phyloP scores from a whole-genome alignment of 768 basidiomycete genomes.

The Termitomyces sp. region DNA sequence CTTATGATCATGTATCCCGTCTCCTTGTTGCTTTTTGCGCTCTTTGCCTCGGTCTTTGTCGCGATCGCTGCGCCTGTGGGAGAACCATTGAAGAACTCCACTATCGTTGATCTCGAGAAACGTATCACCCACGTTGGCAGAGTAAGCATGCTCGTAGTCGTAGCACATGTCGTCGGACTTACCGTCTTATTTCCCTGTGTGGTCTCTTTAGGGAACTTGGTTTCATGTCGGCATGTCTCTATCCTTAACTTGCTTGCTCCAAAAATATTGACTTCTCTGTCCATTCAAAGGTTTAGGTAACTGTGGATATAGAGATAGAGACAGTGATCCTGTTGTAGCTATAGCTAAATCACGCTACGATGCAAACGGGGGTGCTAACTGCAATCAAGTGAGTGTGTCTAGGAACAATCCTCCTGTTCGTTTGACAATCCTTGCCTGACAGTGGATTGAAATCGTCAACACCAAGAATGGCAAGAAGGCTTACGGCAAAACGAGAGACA shows the following conservation, averaged over 20 bases:
- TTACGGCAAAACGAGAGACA: slow-evolving; percentile 48
- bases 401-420: neutral
- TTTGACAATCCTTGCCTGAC: slow-evolving; percentile 8
- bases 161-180: neutral
- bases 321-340: slow-evolving; percentile 55
- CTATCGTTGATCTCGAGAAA: slow-evolving; percentile 33
- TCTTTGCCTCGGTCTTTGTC: slow-evolving; percentile 37
- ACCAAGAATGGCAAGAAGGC: slow-evolving; percentile 43
- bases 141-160: slow-evolving; percentile 31
- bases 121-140: slow-evolving; percentile 49
- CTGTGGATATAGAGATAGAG: slow-evolving; percentile 48
- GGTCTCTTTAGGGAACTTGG: slow-evolving; percentile 54
- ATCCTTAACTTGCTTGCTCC: neutral
- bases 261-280: slow-evolving; percentile 9
- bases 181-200: neutral
- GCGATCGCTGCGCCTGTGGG: slow-evolving; percentile 42
- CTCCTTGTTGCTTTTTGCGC: slow-evolving; percentile 25
- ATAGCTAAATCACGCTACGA: slow-evolving; percentile 51
- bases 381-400: slow-evolving; percentile 47
- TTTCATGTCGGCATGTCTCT: slow-evolving; percentile 41
- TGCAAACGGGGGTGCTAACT: slow-evolving; percentile 44
- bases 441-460: slow-evolving; percentile 62
- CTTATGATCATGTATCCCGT: slow-evolving; percentile 31
- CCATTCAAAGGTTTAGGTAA: slow-evolving; percentile 43
- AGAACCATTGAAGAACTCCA: slow-evolving; percentile 21